Conservation (phyloP, 257 asterid genomes). For the Buddleja alternifolia region DNA sequence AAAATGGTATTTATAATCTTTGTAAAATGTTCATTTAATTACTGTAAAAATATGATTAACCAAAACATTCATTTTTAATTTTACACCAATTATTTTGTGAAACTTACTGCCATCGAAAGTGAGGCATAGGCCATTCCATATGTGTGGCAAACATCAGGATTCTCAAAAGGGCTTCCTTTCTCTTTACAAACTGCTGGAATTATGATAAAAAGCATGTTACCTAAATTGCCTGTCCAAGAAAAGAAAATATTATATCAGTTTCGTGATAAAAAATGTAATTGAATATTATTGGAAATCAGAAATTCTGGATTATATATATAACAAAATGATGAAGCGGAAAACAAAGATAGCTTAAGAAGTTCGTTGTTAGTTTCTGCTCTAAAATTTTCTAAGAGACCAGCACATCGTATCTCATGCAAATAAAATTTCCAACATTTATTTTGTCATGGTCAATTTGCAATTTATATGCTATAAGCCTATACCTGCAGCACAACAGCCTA, state of each 20-base stretch:
- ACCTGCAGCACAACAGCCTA: conserved; percentile 96
- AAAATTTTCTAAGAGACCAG: too few species aligned
- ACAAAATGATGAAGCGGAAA: too few species aligned
- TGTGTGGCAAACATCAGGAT: too few species aligned
- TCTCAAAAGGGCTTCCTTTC: conserved; percentile 91
- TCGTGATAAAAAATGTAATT: background rate
- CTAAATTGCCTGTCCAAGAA: conserved; percentile 69
- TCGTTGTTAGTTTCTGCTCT: too few species aligned
- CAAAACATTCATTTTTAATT: background rate
- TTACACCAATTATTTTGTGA: background rate
- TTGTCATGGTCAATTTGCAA: too few species aligned
- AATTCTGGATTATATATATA: too few species aligned
- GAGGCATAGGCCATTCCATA: conserved; percentile 90
- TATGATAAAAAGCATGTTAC: conserved; percentile 84
- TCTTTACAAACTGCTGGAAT: conserved; percentile 93
- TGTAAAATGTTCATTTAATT: too few species aligned
- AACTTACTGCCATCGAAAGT: conserved; percentile 90
- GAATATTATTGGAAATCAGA: too few species aligned
- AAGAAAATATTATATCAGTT: conserved; percentile 13
- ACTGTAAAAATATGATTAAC: background rate
- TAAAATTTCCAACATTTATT: too few species aligned
- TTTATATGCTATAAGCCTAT: conserved; percentile 29
- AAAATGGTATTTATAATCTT: too few species aligned
- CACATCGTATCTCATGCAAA: too few species aligned
- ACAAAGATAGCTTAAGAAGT: too few species aligned